These are phyloP conservation scores for Dysphania ambrosioides DNA, from an alignment of 148 eudicot genomes.

Conservation along the genomic window DNA sequence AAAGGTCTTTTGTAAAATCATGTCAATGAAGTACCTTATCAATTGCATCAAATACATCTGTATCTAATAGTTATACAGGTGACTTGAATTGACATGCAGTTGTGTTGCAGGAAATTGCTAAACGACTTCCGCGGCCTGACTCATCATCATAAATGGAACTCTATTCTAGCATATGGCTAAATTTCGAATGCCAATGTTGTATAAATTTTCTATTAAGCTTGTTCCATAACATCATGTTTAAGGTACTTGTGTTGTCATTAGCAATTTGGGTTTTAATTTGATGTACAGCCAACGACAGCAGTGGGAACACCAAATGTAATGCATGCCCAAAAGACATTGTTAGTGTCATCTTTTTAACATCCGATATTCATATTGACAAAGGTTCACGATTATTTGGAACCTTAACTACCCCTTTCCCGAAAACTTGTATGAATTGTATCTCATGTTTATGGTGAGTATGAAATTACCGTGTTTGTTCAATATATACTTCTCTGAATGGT, in stretches of 20 bases:
- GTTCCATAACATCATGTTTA: neutral
- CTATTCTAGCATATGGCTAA: neutral
- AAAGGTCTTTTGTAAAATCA: too few species aligned
- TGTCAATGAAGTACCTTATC: neutral
- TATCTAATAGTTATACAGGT: neutral
- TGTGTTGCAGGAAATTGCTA: conserved; percentile 31
- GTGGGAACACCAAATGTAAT: neutral
- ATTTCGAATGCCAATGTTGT: conserved; percentile 11
- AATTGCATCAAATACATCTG: neutral
- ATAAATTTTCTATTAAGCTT: conserved; percentile 5
- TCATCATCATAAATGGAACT: conserved; percentile 19
- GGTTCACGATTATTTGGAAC: too few species aligned
- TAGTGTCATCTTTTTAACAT: neutral
- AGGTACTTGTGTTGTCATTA: neutral
- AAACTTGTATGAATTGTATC: too few species aligned
- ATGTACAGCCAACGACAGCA: neutral
- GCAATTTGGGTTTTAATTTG: neutral
- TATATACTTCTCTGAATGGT: neutral
- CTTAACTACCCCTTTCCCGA: too few species aligned
- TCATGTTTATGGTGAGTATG: neutral
- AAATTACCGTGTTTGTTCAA: neutral
- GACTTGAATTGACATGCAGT: conserved; percentile 5
- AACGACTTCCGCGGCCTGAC: conserved; percentile 33
- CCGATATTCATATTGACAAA: neutral
- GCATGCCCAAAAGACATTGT: neutral